phyloP scores from a whole-genome alignment of 208 protist species.

The Acanthamoeba healyi region DNA sequence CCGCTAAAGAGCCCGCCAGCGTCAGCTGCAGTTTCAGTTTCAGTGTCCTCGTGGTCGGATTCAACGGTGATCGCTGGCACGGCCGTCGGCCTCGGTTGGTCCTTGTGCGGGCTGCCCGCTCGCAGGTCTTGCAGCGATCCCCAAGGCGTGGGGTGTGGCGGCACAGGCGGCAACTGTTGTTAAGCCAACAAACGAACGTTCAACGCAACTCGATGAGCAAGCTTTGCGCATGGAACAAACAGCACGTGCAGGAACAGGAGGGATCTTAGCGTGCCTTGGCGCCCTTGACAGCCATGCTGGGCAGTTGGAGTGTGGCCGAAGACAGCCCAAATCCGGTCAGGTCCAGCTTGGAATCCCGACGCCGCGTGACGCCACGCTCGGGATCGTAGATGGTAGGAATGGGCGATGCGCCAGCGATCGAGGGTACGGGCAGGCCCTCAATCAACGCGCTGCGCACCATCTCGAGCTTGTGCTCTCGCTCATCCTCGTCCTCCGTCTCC shows the following conservation, averaged over 20 bases:
- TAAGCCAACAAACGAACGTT: no score
- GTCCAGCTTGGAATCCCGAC: not conserved
- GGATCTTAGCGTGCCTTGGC: not conserved
- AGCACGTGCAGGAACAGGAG: not conserved
- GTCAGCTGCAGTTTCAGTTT: not conserved
- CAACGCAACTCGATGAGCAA: no score
- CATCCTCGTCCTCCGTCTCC: slow-evolving; percentile 13
- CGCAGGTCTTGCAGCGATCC: not conserved
- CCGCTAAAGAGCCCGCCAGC: not conserved
- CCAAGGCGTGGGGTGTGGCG: not conserved
- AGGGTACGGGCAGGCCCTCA: not conserved
- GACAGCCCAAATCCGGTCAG: not conserved
- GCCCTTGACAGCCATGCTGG: not conserved
- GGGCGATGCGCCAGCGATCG: not conserved
- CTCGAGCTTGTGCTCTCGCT: slow-evolving; percentile 6
- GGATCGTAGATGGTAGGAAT: not conserved
- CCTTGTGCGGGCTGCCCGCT: not conserved
- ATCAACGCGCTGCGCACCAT: not conserved
- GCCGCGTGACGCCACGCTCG: not conserved
- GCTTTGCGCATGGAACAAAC: not conserved
- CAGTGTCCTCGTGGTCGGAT: not conserved
- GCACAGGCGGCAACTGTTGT: not conserved
- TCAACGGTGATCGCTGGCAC: not conserved
- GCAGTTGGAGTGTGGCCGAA: not conserved
- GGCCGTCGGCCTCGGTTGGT: not conserved